Percentiles rank a stretch among this genome's conserved stretches.
phyloP scores from a whole-genome alignment of 148 eudicot genomes.

The Rhododendron ovatum region DNA sequence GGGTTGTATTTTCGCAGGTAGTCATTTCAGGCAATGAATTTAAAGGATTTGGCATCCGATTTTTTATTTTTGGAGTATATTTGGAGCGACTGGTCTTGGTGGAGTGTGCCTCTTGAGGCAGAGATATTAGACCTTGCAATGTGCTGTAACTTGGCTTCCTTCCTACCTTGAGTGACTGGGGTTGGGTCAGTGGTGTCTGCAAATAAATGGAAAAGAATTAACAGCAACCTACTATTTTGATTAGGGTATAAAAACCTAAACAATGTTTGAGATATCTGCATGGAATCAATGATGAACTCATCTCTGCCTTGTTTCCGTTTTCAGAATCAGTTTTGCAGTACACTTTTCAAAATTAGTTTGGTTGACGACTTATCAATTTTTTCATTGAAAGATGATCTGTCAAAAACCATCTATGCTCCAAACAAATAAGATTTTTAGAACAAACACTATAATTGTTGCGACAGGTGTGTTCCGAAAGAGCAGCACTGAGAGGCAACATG shows the following conservation, averaged over 20 bases:
- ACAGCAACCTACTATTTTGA: background rate
- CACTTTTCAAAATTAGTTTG: background rate
- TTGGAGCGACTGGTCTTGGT: constrained; percentile 5
- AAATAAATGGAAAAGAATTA: background rate
- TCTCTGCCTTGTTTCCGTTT: background rate
- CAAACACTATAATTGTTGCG: background rate
- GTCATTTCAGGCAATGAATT: constrained; percentile 16
- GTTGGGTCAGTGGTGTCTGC: constrained; percentile 17
- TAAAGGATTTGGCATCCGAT: constrained; percentile 5
- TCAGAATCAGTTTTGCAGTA: background rate
- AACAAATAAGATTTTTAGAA: background rate
- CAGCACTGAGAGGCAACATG: background rate
- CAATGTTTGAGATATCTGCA: background rate
- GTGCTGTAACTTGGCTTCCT: constrained; percentile 16
- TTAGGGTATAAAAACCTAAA: background rate
- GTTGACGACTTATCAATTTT: background rate
- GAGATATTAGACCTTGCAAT: constrained; percentile 13
- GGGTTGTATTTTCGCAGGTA: constrained; percentile 22
- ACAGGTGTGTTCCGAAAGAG: background rate
- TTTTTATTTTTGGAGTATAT: constrained; percentile 4
- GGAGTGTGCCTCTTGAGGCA: constrained; percentile 1
- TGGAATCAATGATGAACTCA: background rate
- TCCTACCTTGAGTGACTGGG: constrained; percentile 23
- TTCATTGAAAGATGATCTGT: background rate
- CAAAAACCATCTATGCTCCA: background rate